Evolutionary conservation across 2,329 filamentous ascomycete species (phyloP), one percentile per base, ranked within the genome.

Genomic region (Neonectria sp.): DNA sequence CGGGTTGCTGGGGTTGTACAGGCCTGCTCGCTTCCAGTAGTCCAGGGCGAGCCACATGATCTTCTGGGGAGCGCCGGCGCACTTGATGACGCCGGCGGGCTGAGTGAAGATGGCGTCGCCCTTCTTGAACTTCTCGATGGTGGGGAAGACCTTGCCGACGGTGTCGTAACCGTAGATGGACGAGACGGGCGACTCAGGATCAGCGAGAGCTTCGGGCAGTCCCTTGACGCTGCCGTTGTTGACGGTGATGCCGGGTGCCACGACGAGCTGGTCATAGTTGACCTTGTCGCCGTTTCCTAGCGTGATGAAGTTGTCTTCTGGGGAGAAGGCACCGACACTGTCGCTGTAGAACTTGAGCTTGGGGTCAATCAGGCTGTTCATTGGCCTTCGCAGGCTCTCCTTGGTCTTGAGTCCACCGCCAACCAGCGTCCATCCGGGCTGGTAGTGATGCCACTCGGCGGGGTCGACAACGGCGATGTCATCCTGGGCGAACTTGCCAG

Each of bases 391-490:
- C 63, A 92, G 79, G 27, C 90, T 85, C 69, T 90, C 82, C 75
- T 89, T 90, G 53, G 82, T 85, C 79, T 92, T 92, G 45, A 92
- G 82, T 4, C 90, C 90, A 45, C 88, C 90, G 49, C 90, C 90
- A 2, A 92, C 90, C 1, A 92, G 82, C 2, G 91, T 92, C 90
- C 90, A 92, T 60, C 90, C 90, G 1, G 90, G 89, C 77, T 92
- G 90, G 76, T 92, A 92, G 80, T 92, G 85, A 75, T 92, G 90
- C 83, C 85, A 90, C 70, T 80, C 76, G 1, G 90, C 85, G 0
- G 90, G 90, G 69, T 92, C 90, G 49, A 92, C 80, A 29, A 92
- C 73, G 31, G 90, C 90, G 67, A 92, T 91, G 67, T 92, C 90
- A 35, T 89, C 82, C 49, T 84, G 80, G 0, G 78, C 70, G 73